Base-by-base conservation (phyloP, 2,329 filamentous ascomycete genomes). In the Hymenoscyphus fraxineus region DNA sequence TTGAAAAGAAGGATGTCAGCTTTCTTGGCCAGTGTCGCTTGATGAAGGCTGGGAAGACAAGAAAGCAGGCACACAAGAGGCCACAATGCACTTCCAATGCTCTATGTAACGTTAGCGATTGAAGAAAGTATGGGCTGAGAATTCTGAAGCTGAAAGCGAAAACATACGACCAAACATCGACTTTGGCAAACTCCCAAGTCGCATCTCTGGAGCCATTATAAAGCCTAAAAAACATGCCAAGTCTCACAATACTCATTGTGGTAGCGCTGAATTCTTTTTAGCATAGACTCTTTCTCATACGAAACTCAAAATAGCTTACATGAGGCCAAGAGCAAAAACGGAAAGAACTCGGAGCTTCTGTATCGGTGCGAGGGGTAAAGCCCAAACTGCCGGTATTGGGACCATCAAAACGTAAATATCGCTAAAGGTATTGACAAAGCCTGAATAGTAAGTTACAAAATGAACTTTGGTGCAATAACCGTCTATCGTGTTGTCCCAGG, bases 91-190 rank as follows among this genome's bases (percentile, higher is more conserved):
- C 55, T 54, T 62, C 61, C 6, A 54, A 54, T 58, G 27, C 22
- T 51, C 31, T 35, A 31, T 62, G 27, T 35, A 16, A 35, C n/a
- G 22, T 27, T 12, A 32, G 44, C 22, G 9, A 51, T 9, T 2
- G 5, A 6, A 3, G n/a, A 19, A 7, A 47, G 10, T 10, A 22
- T 7, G 2, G 9, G 10, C 15, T 2, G 39, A n/a, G 32, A 38
- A 22, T 7, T 15, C 9, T 32, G 38, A 27, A 4, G 6, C 9
- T 31, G 7, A 54, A 27, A 54, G 12, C 9, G 3, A 12, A 54
- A 7, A 58, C 61, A 32, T 51, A 62, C 61, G 61, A 58, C 61
- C 61, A 62, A 10, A 62, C 58, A 15, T 40, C 55, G 10, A 51
- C 32, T 10, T 38, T 41, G 12, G 54, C 19, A 3, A 47, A 22